Evolutionary conservation across 176 grass and related monocot genomes (phyloP).

Genomic region (Oryza brachyantha): DNA sequence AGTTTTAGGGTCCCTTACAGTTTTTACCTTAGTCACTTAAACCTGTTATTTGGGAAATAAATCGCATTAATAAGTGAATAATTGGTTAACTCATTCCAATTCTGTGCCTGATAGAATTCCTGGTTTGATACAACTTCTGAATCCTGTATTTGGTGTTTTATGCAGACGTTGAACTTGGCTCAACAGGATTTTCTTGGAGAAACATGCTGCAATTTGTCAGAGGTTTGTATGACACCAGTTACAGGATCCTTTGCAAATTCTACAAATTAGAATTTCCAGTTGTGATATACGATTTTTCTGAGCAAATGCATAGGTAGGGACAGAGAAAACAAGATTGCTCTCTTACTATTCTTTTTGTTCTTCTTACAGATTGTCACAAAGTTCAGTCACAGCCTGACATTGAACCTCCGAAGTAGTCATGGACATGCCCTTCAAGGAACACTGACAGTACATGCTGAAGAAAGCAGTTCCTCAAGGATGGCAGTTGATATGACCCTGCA

Average conservation of each 20-base stretch:
- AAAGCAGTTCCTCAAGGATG: conserved; percentile 69
- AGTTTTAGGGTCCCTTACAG: background rate
- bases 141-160: conserved; percentile 19
- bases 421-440: conserved; percentile 49
- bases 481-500: conserved; percentile 65
- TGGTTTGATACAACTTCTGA: background rate
- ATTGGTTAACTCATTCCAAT: background rate
- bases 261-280: background rate
- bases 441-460: conserved; percentile 76
- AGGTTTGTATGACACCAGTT: conserved; percentile 51
- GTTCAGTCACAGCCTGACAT: conserved; percentile 49
- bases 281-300: conserved; percentile 6
- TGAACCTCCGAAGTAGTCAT: conserved; percentile 55
- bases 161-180: conserved; percentile 72
- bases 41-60: background rate
- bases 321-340: background rate
- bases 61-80: background rate
- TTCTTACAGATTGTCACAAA: conserved; percentile 83
- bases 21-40: conserved; percentile 10
- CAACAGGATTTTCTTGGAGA: conserved; percentile 89
- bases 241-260: conserved; percentile 13
- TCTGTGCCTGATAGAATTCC: background rate
- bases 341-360: conserved; percentile 23
- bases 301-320: background rate
- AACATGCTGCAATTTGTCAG: conserved; percentile 71